Base-by-base conservation (phyloP, 352 stramenopile genomes). In the Phytopythium delawarense region DNA sequence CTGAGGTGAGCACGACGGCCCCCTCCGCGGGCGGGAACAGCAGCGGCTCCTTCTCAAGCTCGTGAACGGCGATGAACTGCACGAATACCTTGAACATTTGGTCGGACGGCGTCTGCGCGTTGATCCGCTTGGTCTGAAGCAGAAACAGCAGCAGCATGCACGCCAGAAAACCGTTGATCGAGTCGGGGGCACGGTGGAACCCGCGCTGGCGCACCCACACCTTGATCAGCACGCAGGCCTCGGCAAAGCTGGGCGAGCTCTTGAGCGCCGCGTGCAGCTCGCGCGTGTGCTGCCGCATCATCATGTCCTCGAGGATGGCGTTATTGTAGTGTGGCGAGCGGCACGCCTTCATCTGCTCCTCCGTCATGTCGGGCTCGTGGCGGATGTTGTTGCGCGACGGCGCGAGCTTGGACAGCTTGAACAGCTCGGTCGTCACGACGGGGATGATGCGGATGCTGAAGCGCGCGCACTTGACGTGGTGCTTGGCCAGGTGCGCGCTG, bases 281-380 rank as follows among this genome's bases (percentile, higher is more conserved):
- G 35, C 82, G 68, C 34, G 92, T 91, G 64, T 97, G 91, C 30
- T 86, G 72, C 2, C 78, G 78, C 45, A 95, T 67, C 71, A 86
- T 78, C 85, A 96, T 93, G 63, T 97, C 91, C 62, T 97, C 91
- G n/a, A 97, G 63, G 21, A 97, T 90, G 7, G 81, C 73, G 60
- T 92, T 96, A 70, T 97, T 97, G 84, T 97, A 97, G 49, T 84
- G 74, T 21, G 91, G 91, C 11, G 88, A 97, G 53, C 75, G 75
- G 63, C 81, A 86, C 45, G 75, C 64, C 60, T 75, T 78, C 74
- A 88, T 89, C 57, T 89, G 80, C 4, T 84, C 61, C 56, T 92
- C 81, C 0, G 77, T 89, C 75, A 92, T 88, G 54, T 74, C 77
- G 2, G 76, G 71, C 46, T 91, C 81, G 48, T 91, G 84, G 16